A percentile compares a stretch with the other conserved stretches of the same genome.
Evolutionary conservation across 331 rosid species (phyloP).

Genomic region (Pyrus hybrid): DNA sequence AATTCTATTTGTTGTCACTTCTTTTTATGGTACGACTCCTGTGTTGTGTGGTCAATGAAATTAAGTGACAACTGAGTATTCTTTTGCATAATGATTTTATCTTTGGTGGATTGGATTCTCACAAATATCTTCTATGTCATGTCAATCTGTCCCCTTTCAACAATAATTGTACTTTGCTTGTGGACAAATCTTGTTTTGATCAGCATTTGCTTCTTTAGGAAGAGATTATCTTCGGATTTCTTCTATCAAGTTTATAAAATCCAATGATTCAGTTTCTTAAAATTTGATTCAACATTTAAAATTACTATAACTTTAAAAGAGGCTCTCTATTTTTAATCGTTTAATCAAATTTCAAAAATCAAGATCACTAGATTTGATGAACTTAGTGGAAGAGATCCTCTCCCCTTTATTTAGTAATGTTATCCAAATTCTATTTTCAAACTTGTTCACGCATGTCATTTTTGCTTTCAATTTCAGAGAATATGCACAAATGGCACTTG

Average conservation of each 20-base stretch:
- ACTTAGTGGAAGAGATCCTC: no score
- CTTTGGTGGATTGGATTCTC: background rate
- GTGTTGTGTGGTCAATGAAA: background rate
- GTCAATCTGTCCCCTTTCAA: background rate
- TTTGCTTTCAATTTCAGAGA: no score
- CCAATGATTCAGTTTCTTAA: fast-evolving
- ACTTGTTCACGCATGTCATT: no score
- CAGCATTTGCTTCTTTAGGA: background rate
- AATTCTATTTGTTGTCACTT: background rate
- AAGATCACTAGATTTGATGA: fast-evolving
- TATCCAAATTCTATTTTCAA: no score
- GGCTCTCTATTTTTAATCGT: fast-evolving
- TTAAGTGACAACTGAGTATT: background rate
- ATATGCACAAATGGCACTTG: no score
- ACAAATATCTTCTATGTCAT: background rate
- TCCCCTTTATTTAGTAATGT: no score
- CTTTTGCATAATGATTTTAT: background rate
- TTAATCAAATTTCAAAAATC: fast-evolving
- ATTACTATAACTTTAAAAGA: no score
- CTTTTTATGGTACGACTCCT: background rate
- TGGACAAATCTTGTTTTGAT: background rate
- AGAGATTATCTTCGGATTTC: no score
- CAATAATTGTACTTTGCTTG: background rate
- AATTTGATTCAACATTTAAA: fast-evolving
- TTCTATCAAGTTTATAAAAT: no score